These are phyloP conservation scores for Neurospora tetraspora DNA, from an alignment of 495 filamentous ascomycete species.

Conservation along the genomic window DNA sequence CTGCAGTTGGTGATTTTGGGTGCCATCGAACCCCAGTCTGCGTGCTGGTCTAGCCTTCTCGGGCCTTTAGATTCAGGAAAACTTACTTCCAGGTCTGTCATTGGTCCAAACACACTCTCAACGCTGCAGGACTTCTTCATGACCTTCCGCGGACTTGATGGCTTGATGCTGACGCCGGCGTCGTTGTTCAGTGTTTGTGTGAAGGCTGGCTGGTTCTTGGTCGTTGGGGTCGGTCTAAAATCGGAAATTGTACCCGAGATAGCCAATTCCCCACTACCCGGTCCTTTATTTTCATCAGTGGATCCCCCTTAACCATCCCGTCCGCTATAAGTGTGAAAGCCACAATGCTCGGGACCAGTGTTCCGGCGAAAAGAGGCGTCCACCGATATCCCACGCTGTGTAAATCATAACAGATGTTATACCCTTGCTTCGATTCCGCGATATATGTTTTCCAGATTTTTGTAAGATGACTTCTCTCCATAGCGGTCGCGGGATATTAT, in stretches of 20 bases:
- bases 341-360: not conserved
- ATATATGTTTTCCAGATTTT: not conserved
- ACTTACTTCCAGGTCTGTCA: too few relatives aligned
- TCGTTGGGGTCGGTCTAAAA: not conserved
- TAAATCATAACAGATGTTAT: not conserved
- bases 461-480: not conserved
- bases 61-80: not conserved
- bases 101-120: too few relatives aligned
- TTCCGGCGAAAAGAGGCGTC: not conserved
- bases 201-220: too few relatives aligned
- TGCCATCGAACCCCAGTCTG: not conserved
- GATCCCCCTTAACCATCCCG: not conserved
- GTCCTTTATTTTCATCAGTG: not conserved
- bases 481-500: not conserved
- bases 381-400: not conserved
- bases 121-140: not conserved
- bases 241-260: not conserved
- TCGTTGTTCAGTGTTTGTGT: not conserved
- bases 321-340: not conserved
- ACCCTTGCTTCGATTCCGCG: not conserved
- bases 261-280: not conserved
- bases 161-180: not conserved
- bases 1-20: not conserved
- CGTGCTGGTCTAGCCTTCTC: not conserved
- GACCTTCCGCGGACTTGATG: not conserved